These are phyloP conservation scores for Clitopilus passeckerianus DNA, from an alignment of 768 basidiomycete genomes.

Conservation along the genomic window DNA sequence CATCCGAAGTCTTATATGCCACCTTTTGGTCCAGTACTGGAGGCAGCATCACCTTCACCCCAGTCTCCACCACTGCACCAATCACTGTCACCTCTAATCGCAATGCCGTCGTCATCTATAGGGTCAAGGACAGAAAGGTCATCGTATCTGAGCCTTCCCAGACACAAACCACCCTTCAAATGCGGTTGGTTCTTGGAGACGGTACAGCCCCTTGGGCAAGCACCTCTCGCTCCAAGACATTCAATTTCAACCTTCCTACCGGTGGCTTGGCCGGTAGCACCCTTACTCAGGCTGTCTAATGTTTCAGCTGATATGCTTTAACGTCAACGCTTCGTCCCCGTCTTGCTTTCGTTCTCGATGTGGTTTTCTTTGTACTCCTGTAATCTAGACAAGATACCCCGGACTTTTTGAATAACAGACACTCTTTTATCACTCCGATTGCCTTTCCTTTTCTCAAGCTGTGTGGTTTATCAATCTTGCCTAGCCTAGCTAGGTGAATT, in stretches of 20 bases:
- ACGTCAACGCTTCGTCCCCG: not conserved
- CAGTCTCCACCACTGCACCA: constrained; percentile 13
- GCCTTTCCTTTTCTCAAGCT: too few relatives aligned
- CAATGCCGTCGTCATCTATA: constrained; percentile 42
- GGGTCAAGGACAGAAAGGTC: constrained; percentile 34
- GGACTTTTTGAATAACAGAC: too few relatives aligned
- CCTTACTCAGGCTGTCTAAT: constrained; percentile 10
- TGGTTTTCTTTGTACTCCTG: too few relatives aligned
- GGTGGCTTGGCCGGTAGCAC: constrained; percentile 21
- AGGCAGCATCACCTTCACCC: constrained; percentile 29
- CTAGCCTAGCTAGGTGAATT: too few relatives aligned
- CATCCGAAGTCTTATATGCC: constrained; percentile 27
- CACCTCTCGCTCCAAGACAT: constrained; percentile 24
- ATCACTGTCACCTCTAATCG: constrained; percentile 32
- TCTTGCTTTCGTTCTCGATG: not conserved
- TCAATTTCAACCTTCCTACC: constrained; percentile 16
- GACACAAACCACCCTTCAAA: constrained; percentile 27
- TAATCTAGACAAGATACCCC: too few relatives aligned
- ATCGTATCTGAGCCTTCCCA: constrained; percentile 70
- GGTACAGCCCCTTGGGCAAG: constrained; percentile 16
- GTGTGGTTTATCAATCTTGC: too few relatives aligned
- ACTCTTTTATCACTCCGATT: too few relatives aligned
- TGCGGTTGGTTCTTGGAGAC: constrained; percentile 29
- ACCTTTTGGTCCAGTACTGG: constrained; percentile 40
- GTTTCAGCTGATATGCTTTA: not conserved